A percentile compares a stretch with the other conserved stretches of the same genome.
phyloP scores from a whole-genome alignment of 306 rosid genomes.

The Quercus ilex region DNA sequence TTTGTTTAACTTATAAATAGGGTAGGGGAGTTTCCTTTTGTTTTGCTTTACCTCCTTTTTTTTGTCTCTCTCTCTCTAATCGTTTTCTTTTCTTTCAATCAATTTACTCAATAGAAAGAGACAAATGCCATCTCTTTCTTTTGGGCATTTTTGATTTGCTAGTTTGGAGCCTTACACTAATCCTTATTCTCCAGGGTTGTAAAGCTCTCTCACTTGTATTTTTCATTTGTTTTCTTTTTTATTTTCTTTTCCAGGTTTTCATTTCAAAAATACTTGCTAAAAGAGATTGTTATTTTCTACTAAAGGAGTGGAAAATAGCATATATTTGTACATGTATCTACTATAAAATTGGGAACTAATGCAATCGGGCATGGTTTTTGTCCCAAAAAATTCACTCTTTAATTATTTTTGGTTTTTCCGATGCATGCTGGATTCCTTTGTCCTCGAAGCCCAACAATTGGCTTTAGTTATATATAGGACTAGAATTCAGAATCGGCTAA shows the following conservation, averaged over 20 bases:
- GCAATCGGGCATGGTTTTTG: conserved; percentile 13
- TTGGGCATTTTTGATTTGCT: conserved; percentile 43
- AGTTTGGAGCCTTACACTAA: conserved; percentile 34
- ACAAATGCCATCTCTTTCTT: conserved; percentile 42
- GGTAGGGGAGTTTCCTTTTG: conserved; percentile 15
- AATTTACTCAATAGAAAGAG: conserved; percentile 43
- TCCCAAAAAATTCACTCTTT: not conserved
- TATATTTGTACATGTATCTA: conserved; percentile 41
- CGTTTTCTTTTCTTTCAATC: not conserved
- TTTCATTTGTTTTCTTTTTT: conserved; percentile 5
- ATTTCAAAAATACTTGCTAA: conserved; percentile 11
- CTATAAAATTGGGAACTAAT: conserved; percentile 13
- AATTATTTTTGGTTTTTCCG: not conserved
- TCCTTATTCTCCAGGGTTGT: conserved; percentile 29
- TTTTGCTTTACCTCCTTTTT: not conserved
- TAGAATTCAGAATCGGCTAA: too few species aligned
- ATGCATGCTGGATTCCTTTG: too few species aligned
- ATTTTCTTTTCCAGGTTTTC: conserved; percentile 1
- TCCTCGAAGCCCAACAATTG: too few species aligned
- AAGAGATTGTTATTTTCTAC: conserved; percentile 38
- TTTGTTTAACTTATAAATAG: conserved; percentile 32
- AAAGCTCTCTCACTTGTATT: conserved; percentile 41
- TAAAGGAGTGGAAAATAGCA: conserved; percentile 39
- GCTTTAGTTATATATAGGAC: too few species aligned
- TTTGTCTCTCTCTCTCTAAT: not conserved